Evolutionary conservation across 2,329 filamentous ascomycete species (phyloP), one percentile per base, ranked within the genome.

Genomic region (Bipolaris gigantea): DNA sequence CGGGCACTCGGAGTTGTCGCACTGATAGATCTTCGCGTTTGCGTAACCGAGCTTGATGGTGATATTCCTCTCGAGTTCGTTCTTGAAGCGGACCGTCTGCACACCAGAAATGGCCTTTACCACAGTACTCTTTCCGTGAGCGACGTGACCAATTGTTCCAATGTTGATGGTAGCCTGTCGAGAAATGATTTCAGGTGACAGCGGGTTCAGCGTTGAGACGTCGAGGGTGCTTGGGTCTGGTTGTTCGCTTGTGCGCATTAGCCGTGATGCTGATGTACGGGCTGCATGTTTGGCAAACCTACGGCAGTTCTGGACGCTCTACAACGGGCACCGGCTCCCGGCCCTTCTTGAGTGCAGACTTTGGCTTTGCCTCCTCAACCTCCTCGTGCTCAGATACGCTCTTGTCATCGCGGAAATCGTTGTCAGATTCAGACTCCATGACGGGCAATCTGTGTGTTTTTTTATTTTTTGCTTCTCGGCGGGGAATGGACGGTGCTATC

Each of bases 1-100:
- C 56, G 94, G 94, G 81, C 94, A 99, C 64, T 89, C 88, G 49
- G 81, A 76, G 79, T 90, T 97, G 78, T 97, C 91, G 78, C 94
- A 99, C 83, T 97, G 90, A 87, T 97, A 99, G 77, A 99, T 92
- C 80, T 99, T 97, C 70, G 94, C 94, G 77, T 99, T 99, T 76
- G 94, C 94, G 77, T 99, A 99, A 75, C 94, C 94, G 70, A 99
- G 85, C 86, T 99, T 99, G 83, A 99, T 99, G 71, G 94, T 99
- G 73, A 99, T 99, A 78, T 99, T 99, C 73, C 94, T 85, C 80
- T 97, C 95, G 79, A 97, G 81, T 80, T 99, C 94, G 81, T 97
- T 99, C 89, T 99, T 99, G 84, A 99, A 99, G 67, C 94, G 87
- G 73, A 99, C 94, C 16, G 94, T 99, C 84, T 99, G 94, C 61